phyloP scores from a whole-genome alignment of 2,329 filamentous ascomycete species.

The Albophoma yamanashiensis region DNA sequence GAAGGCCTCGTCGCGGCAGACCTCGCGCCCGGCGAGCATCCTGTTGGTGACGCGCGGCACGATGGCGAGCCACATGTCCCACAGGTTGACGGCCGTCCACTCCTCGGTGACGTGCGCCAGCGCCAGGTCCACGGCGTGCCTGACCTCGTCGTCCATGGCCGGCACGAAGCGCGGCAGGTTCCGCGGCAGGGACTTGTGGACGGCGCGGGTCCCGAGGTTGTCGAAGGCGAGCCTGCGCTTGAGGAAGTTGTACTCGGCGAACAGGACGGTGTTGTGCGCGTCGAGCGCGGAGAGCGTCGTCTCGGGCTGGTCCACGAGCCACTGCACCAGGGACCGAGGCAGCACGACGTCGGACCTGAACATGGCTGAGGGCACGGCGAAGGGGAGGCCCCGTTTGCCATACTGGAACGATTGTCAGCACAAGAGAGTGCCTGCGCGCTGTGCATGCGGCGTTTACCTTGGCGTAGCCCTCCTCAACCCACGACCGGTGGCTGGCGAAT shows the following conservation, averaged over 20 bases:
- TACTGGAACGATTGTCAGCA: slow-evolving; percentile 19
- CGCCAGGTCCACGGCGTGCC: slow-evolving; percentile 20
- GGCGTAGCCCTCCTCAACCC: slow-evolving; percentile 31
- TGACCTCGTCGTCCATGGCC: slow-evolving; percentile 28
- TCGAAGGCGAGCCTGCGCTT: slow-evolving; percentile 20
- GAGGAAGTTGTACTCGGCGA: slow-evolving; percentile 32
- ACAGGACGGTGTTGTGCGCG: slow-evolving; percentile 28
- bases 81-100: slow-evolving; percentile 30
- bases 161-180: slow-evolving; percentile 27
- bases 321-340: slow-evolving; percentile 29
- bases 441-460: slow-evolving; percentile 16
- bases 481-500: slow-evolving; percentile 23
- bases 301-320: slow-evolving; percentile 38
- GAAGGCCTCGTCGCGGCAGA: slow-evolving; percentile 32
- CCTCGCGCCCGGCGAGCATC: slow-evolving; percentile 26
- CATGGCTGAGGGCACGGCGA: slow-evolving; percentile 29
- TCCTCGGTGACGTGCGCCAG: slow-evolving; percentile 22
- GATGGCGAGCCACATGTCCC: slow-evolving; percentile 31
- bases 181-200: slow-evolving; percentile 33
- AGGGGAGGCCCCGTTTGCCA: slow-evolving; percentile 27
- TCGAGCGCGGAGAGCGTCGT: slow-evolving; percentile 26
- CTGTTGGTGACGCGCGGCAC: slow-evolving; percentile 32
- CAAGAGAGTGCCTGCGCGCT: not conserved
- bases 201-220: slow-evolving; percentile 27
- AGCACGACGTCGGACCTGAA: slow-evolving; percentile 32